Percentiles rank a stretch among this genome's conserved stretches.
Conservation (phyloP, 176 grass and related monocot species). For the Areca catechu region DNA sequence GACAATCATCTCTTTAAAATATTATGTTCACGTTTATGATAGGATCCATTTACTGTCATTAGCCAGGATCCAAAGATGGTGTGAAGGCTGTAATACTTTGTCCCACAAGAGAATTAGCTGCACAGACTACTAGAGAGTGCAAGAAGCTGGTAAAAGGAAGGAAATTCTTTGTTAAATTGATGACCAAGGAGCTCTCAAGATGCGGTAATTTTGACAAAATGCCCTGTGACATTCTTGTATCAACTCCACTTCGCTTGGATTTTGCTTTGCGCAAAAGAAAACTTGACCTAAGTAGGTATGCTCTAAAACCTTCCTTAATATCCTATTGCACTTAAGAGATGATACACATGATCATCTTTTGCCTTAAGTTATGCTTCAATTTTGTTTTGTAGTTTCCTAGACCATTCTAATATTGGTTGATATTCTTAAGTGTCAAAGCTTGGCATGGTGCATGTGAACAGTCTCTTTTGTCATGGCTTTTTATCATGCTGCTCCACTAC, state of each 20-base stretch:
- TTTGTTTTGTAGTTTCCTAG: too few species aligned
- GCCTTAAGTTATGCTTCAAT: too few species aligned
- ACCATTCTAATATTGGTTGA: too few species aligned
- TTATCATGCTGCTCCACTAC: too few species aligned
- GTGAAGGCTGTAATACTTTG: slow-evolving; percentile 79
- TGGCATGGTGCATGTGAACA: too few species aligned
- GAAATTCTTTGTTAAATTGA: slow-evolving; percentile 85
- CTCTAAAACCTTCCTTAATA: neutral
- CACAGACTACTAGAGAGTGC: slow-evolving; percentile 87
- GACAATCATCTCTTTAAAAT: too few species aligned
- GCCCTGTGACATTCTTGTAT: slow-evolving; percentile 80
- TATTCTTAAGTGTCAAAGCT: too few species aligned
- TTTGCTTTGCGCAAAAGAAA: slow-evolving; percentile 64
- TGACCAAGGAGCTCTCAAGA: slow-evolving; percentile 89
- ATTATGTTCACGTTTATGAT: too few species aligned
- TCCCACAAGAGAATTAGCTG: slow-evolving; percentile 86
- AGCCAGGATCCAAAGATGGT: slow-evolving; percentile 92
- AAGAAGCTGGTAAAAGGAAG: slow-evolving; percentile 70
- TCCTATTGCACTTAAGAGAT: too few species aligned
- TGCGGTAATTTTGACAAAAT: slow-evolving; percentile 89
- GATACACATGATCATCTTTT: too few species aligned
- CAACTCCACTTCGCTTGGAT: slow-evolving; percentile 79
- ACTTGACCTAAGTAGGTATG: slow-evolving; percentile 84
- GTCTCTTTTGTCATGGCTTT: too few species aligned
- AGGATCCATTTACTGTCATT: slow-evolving; percentile 31